A percentile compares a stretch with the other conserved stretches of the same genome.
These are phyloP conservation scores for Phellopilus nigrolimitatus DNA, from an alignment of 1,284 basidiomycete species.

Conservation along the genomic window DNA sequence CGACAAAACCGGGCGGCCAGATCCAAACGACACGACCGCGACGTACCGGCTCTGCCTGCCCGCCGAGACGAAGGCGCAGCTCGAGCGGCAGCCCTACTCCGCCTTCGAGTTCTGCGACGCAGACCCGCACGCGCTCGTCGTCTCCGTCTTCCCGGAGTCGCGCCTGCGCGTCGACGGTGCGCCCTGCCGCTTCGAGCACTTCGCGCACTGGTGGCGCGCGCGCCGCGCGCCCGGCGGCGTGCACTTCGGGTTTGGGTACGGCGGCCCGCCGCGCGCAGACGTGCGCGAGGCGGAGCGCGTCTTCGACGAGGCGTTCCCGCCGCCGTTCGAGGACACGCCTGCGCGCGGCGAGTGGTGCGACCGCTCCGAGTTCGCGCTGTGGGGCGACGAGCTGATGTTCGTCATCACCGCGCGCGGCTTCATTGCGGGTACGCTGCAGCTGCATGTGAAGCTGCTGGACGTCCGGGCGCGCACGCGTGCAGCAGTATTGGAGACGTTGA, in stretches of 20 bases:
- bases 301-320: constrained; percentile 17
- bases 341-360: constrained; percentile 9
- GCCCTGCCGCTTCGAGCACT: constrained; percentile 16
- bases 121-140: constrained; percentile 9
- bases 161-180: constrained; percentile 13
- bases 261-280: neutral
- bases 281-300: constrained; percentile 14
- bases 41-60: constrained; percentile 15
- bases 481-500: constrained; percentile 16
- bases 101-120: constrained; percentile 19
- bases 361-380: constrained; percentile 20
- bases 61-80: constrained; percentile 11
- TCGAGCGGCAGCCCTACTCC: constrained; percentile 19
- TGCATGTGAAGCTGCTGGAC: constrained; percentile 21
- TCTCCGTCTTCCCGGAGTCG: constrained; percentile 20
- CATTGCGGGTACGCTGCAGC: constrained; percentile 21
- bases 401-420: constrained; percentile 18
- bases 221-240: too few species aligned
- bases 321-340: constrained; percentile 10
- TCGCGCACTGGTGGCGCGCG: constrained; percentile 19
- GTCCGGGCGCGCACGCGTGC: constrained; percentile 20
- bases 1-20: constrained; percentile 18
- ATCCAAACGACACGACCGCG: constrained; percentile 8
- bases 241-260: neutral
- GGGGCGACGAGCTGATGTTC: constrained; percentile 22